Evolutionary conservation across 2,329 filamentous ascomycete species (phyloP).

Genomic region (Coniochaeta hoffmannii): DNA sequence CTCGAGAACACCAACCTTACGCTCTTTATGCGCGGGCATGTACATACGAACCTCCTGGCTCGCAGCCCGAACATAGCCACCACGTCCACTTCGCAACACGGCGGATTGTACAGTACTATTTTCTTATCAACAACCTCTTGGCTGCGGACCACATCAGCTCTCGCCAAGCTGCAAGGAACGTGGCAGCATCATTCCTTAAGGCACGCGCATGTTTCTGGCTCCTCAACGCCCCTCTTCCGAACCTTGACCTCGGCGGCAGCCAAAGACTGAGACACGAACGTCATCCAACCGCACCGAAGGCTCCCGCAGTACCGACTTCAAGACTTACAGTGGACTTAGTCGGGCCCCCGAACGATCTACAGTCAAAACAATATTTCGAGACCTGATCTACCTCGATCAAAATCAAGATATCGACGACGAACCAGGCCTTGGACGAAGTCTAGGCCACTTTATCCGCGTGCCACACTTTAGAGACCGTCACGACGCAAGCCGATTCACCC

Average conservation of each 20-base stretch:
- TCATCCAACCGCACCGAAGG: background rate
- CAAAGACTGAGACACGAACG: background rate
- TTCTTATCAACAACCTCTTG: background rate
- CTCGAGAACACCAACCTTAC: background rate
- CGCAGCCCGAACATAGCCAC: background rate
- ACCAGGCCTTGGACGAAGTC: background rate
- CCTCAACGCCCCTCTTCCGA: background rate
- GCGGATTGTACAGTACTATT: background rate
- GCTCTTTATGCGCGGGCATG: background rate
- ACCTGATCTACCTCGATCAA: background rate
- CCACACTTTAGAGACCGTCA: background rate
- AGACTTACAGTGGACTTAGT: background rate
- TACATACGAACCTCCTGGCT: background rate
- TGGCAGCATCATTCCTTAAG: background rate
- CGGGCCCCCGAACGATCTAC: background rate
- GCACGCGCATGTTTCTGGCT: background rate
- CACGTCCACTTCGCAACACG: background rate
- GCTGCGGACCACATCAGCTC: background rate
- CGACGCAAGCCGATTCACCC: conserved; percentile 1
- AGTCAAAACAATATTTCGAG: background rate
- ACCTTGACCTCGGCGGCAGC: background rate
- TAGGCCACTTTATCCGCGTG: background rate
- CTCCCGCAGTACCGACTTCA: background rate
- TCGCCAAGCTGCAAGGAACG: background rate
- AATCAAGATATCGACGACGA: background rate